phyloP scores from a whole-genome alignment of 257 asterid species.

The Lavandula angustifolia region DNA sequence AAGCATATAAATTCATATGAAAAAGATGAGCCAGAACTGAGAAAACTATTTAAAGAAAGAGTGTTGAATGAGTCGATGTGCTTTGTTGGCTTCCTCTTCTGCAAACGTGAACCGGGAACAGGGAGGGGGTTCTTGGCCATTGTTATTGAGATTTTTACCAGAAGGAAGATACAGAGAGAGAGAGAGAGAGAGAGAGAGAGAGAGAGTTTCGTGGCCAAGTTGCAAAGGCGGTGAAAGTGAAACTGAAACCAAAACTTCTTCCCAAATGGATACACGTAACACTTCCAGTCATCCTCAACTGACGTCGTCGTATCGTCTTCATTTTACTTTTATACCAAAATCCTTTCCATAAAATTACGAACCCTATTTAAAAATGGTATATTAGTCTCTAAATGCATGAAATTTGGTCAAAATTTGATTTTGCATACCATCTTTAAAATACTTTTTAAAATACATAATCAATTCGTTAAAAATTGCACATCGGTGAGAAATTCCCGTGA shows the following conservation, averaged over 20 bases:
- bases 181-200: not conserved
- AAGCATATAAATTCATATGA: not conserved
- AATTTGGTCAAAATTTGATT: too few relatives aligned
- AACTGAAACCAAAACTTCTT: not conserved
- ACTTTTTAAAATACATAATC: too few relatives aligned
- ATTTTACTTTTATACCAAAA: too few relatives aligned
- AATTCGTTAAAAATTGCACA: too few relatives aligned
- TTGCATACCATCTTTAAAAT: too few relatives aligned
- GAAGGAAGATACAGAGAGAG: not conserved
- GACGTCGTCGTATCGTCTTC: not conserved
- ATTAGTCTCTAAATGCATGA: too few relatives aligned
- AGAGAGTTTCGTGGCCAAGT: not conserved
- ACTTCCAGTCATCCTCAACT: not conserved
- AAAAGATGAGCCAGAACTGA: not conserved
- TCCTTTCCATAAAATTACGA: too few relatives aligned
- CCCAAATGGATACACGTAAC: too few relatives aligned
- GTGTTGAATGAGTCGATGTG: too few relatives aligned
- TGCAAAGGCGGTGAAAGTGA: constrained; percentile 22
- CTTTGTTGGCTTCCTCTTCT: constrained; percentile 34
- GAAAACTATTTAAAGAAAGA: not conserved
- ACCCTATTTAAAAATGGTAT: too few relatives aligned
- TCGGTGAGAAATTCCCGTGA: too few relatives aligned
- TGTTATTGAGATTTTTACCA: not conserved
- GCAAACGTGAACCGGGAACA: constrained; percentile 27
- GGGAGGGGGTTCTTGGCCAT: constrained; percentile 48